Evolutionary conservation across 1,139 yeast species (phyloP), one percentile per base, ranked within the genome.

Genomic region (Magnusiomyces suaveolens): DNA sequence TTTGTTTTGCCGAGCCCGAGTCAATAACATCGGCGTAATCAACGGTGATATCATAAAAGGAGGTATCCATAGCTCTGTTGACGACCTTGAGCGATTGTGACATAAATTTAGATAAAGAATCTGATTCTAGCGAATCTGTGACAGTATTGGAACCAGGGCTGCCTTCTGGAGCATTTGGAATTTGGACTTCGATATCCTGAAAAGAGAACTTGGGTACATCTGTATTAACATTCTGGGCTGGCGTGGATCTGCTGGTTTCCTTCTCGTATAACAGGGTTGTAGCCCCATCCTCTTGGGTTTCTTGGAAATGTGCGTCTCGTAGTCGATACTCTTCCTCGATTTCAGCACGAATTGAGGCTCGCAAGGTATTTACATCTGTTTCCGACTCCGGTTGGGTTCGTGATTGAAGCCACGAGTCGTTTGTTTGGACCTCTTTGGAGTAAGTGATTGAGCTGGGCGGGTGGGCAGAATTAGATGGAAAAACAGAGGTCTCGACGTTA

Each of bases 31-130:
- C 57, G 20, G 51, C 54, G 51, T 74, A 75, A 51, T 68, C 68
- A 24, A 59, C 60, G 18, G 73, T 56, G 21, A 74, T 63, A 54
- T 74, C 72, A 44, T 69, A 64, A 24, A 70, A 71, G 18, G 72
- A 72, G 21, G 55, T 53, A 20, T 67, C 70, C 18, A 72, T 55
- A 1, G 72, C 72, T 18, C 78, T 67, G 43, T 72, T 73, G 10
- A 76, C 64, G 10, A 75, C 66, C 44, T 72, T 72, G 57, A 75
- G 66, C 0, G 78, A 72, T 25, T 66, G 67, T 39, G 71, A 65
- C 21, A 75, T 58, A 57, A 76, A 75, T 43, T 58, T 48, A 10
- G 55, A 53, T 29, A 62, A 54, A 12, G 56, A 52, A 1, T 53
- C 56, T 21, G 23, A 33, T 14, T 46, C 53, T 6, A 50, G 24